Conservation (phyloP, 2,329 filamentous ascomycete species). For the Verticillium isaacii region DNA sequence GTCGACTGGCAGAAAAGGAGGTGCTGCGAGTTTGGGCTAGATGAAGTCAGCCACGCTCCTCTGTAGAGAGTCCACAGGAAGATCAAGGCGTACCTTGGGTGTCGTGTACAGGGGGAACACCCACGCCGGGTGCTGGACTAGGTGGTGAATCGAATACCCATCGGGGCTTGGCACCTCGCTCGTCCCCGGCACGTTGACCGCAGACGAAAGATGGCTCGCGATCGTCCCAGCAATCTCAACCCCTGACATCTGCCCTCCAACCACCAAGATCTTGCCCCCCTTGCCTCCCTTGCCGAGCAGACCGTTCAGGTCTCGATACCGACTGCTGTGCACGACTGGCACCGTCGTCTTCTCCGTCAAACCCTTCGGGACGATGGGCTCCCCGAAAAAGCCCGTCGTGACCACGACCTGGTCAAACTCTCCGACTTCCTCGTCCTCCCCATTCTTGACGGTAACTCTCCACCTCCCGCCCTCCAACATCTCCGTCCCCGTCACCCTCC, state of each 20-base stretch:
- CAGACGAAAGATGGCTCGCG: slow-evolving; percentile 65
- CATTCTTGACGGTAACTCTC: slow-evolving; percentile 32
- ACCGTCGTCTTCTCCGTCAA: slow-evolving; percentile 20
- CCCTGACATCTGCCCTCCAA: slow-evolving; percentile 80
- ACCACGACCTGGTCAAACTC: slow-evolving; percentile 69
- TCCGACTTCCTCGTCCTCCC: slow-evolving; percentile 34
- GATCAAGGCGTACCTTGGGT: slow-evolving; percentile 35
- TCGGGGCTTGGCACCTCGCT: slow-evolving; percentile 35
- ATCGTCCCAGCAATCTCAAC: slow-evolving; percentile 71
- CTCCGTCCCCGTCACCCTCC: slow-evolving; percentile 37
- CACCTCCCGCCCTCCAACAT: slow-evolving; percentile 28
- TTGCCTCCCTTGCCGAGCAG: slow-evolving; percentile 35
- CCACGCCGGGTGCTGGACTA: slow-evolving; percentile 68
- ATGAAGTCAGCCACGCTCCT: slow-evolving; percentile 17
- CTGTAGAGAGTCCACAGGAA: background rate
- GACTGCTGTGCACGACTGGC: slow-evolving; percentile 63
- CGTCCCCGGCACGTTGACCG: slow-evolving; percentile 44
- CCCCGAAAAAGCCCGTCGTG: slow-evolving; percentile 72
- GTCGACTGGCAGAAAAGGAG: slow-evolving; percentile 69
- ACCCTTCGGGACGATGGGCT: slow-evolving; percentile 42
- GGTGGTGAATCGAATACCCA: slow-evolving; percentile 59
- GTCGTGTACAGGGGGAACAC: slow-evolving; percentile 58
- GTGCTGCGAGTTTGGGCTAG: slow-evolving; percentile 40
- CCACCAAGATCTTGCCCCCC: slow-evolving; percentile 62
- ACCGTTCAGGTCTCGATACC: slow-evolving; percentile 51